These are phyloP conservation scores for Arthroderma sp. DNA, from an alignment of 2,329 filamentous ascomycete genomes.

Conservation along the genomic window DNA sequence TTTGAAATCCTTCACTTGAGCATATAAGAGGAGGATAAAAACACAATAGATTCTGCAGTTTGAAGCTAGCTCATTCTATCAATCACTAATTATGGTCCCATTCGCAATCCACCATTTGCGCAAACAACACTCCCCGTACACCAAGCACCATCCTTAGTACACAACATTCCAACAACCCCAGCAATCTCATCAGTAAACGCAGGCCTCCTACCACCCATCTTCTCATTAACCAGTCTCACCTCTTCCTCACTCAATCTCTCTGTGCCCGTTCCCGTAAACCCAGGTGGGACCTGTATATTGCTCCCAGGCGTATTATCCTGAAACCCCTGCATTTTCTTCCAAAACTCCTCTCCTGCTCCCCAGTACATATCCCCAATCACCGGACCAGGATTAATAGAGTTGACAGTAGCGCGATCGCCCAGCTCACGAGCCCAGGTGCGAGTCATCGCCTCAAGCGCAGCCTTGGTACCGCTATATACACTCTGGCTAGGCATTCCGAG, in stretches of 20 bases:
- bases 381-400: conserved; percentile 53
- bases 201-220: conserved; percentile 43
- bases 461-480: conserved; percentile 54
- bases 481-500: conserved; percentile 46
- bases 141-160: conserved; percentile 58
- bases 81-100: conserved; percentile 23
- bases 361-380: conserved; percentile 56
- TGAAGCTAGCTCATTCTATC: neutral
- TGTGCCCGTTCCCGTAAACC: conserved; percentile 33
- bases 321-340: conserved; percentile 45
- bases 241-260: conserved; percentile 48
- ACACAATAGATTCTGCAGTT: neutral
- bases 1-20: too few species aligned
- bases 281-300: conserved; percentile 47
- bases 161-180: conserved; percentile 64
- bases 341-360: conserved; percentile 44
- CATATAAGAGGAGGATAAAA: too few species aligned
- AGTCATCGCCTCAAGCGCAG: conserved; percentile 57
- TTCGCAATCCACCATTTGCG: conserved; percentile 65
- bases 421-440: conserved; percentile 53
- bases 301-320: conserved; percentile 52
- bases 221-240: conserved; percentile 47
- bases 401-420: conserved; percentile 49
- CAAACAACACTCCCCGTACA: conserved; percentile 67
- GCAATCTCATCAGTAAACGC: conserved; percentile 60